Conservation (phyloP, 2,329 filamentous ascomycete genomes). For the Gaeumannomyces tritici region DNA sequence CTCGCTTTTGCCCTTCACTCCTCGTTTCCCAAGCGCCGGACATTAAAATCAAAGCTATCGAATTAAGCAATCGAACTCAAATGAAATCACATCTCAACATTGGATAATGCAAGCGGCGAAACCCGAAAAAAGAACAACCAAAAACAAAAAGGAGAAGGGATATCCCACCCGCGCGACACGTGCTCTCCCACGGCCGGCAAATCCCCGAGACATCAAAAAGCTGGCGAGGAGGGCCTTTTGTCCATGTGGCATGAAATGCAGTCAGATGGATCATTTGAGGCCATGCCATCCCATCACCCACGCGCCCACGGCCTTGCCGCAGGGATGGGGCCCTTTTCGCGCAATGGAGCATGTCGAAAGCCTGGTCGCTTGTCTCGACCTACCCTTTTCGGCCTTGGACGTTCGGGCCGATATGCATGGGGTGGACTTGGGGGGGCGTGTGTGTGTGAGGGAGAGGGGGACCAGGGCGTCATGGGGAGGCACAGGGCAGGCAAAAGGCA, state of each 20-base stretch:
- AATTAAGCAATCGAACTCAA: neutral
- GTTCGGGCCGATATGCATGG: neutral
- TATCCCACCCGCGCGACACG: neutral
- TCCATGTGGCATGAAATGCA: neutral
- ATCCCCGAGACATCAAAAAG: neutral
- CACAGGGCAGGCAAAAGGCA: neutral
- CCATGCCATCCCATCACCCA: neutral
- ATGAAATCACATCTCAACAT: neutral
- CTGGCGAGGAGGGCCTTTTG: neutral
- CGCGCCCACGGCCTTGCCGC: neutral
- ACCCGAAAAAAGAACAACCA: too few species aligned
- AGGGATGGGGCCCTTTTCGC: neutral
- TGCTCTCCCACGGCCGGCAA: neutral
- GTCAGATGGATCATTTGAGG: neutral
- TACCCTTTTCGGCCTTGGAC: neutral
- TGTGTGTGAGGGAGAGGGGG: too few species aligned
- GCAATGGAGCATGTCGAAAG: neutral
- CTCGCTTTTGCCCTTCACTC: too few species aligned
- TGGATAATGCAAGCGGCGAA: neutral
- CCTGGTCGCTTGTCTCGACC: neutral
- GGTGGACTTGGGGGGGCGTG: neutral
- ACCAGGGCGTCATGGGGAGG: too few species aligned
- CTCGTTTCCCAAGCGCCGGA: neutral
- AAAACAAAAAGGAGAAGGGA: too few species aligned
- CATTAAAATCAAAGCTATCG: neutral